These are phyloP conservation scores for Boletus pseudopeckii DNA, from an alignment of 768 basidiomycete genomes.

Conservation along the genomic window DNA sequence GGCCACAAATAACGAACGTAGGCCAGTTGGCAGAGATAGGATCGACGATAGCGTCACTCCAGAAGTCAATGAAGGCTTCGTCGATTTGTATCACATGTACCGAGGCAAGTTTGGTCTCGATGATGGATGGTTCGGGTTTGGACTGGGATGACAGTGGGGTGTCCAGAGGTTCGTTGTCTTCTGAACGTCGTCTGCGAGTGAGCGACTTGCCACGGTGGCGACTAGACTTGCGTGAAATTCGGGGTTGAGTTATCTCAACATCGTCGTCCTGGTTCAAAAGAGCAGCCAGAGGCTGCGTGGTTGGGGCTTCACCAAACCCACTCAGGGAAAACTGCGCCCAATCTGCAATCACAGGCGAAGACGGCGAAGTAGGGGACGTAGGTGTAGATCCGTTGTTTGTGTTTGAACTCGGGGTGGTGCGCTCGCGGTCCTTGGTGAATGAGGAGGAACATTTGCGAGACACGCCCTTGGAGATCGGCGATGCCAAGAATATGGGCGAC, in stretches of 20 bases:
- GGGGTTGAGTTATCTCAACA: conserved; percentile 50
- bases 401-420: conserved; percentile 1
- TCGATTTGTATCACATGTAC: conserved; percentile 54
- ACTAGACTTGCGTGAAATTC: conserved; percentile 33
- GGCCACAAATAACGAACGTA: conserved; percentile 64
- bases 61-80: conserved; percentile 82
- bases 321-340: conserved; percentile 68
- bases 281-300: conserved; percentile 43
- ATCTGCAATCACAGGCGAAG: conserved; percentile 38
- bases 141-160: conserved; percentile 20
- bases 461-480: conserved; percentile 36
- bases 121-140: conserved; percentile 9
- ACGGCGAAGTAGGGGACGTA: conserved; percentile 28
- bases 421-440: conserved; percentile 28
- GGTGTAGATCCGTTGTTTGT: conserved; percentile 22
- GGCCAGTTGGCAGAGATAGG: conserved; percentile 66
- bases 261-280: conserved; percentile 65
- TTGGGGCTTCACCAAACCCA: conserved; percentile 51
- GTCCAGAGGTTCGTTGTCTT: conserved; percentile 14
- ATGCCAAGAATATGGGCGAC: conserved; percentile 24
- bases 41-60: conserved; percentile 71
- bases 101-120: conserved; percentile 40
- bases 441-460: conserved; percentile 34
- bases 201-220: conserved; percentile 32
- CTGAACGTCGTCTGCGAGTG: conserved; percentile 19